These are phyloP conservation scores for Vigna trinervia DNA, from an alignment of 306 rosid species.

Conservation along the genomic window DNA sequence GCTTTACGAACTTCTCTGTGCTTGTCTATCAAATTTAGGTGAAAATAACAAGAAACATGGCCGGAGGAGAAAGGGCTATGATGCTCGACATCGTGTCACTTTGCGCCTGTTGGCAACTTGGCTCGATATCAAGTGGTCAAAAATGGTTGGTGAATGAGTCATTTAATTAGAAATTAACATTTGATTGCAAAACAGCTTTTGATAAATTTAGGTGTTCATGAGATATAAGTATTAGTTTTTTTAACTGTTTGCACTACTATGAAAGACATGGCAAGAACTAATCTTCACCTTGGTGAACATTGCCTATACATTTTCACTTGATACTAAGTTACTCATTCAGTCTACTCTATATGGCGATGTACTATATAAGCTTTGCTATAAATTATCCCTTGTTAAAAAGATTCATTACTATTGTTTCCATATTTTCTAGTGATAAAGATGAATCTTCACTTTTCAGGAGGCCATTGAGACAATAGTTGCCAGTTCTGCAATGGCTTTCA, in stretches of 20 bases:
- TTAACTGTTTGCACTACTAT: neutral
- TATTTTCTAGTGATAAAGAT: slow-evolving; percentile 42
- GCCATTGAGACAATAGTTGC: slow-evolving; percentile 91
- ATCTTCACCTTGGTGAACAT: slow-evolving; percentile 35
- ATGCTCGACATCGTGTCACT: slow-evolving; percentile 89
- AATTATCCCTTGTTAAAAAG: slow-evolving; percentile 1
- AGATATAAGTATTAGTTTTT: neutral
- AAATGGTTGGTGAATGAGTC: slow-evolving; percentile 69
- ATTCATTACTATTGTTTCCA: slow-evolving; percentile 20
- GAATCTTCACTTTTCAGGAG: slow-evolving; percentile 65
- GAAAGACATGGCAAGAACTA: slow-evolving; percentile 19
- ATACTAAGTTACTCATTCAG: slow-evolving; percentile 34
- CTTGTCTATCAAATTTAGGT: slow-evolving; percentile 75
- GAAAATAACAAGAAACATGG: slow-evolving; percentile 56
- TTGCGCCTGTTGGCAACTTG: slow-evolving; percentile 83
- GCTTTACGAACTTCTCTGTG: slow-evolving; percentile 81
- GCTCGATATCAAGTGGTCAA: slow-evolving; percentile 86
- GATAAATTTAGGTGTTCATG: slow-evolving; percentile 33
- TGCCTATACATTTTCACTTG: slow-evolving; percentile 7
- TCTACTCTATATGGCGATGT: slow-evolving; percentile 27
- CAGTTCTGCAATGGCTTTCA: slow-evolving; percentile 87
- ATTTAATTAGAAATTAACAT: slow-evolving; percentile 34
- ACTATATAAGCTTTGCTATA: slow-evolving; percentile 1
- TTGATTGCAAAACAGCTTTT: slow-evolving; percentile 22
- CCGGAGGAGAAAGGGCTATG: slow-evolving; percentile 77